Evolutionary conservation across 306 rosid genomes (phyloP), one percentile per base, ranked within the genome.

Genomic region (Bauhinia variegata): DNA sequence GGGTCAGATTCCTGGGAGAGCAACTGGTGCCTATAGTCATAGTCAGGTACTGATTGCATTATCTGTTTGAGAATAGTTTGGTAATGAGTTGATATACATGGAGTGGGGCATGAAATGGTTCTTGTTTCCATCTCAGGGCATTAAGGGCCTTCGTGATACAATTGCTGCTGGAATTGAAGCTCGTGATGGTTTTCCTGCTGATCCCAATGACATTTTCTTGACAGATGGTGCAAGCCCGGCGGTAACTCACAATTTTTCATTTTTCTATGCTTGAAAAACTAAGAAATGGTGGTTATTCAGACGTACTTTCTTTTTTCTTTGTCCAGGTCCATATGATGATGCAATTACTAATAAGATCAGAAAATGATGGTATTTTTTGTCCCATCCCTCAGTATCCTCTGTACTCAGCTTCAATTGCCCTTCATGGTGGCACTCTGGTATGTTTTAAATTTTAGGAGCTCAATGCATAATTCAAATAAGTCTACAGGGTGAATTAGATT

Each of bases 151-250:
- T 49, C 96, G 96, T 71, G 92, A 92, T 67, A 33, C 90, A 43
- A 92, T 92, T 66, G 92, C 95, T 47, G 83, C 91, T 77, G 98
- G 98, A 61, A 89, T 87, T 41, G 84, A 75, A 79, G 87, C 84
- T 36, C 95, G 96, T 65, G 96, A 92, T 56, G 98, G 92, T 36
- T 89, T 72, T 78, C 88, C 96, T 62, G 79, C 84, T 43, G 70
- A 89, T 89, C 81, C 95, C 19, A 80, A 84, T 64, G 92, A 87
- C 73, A 77, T 89, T 75, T 92, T 87, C 83, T 76, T 92, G 79
- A 89, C 98, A 16, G 95, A 89, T 61, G 96, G 98, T 55, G 98
- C 98, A 77, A 92, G 95, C 79, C 98, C 96, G 23, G 96, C 84
- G 55, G 95, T 92, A 80, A 65, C 50, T 61, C 59, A 61, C 68